Conservation (phyloP, 2,329 filamentous ascomycete genomes). For the Diplodia intermedia region DNA sequence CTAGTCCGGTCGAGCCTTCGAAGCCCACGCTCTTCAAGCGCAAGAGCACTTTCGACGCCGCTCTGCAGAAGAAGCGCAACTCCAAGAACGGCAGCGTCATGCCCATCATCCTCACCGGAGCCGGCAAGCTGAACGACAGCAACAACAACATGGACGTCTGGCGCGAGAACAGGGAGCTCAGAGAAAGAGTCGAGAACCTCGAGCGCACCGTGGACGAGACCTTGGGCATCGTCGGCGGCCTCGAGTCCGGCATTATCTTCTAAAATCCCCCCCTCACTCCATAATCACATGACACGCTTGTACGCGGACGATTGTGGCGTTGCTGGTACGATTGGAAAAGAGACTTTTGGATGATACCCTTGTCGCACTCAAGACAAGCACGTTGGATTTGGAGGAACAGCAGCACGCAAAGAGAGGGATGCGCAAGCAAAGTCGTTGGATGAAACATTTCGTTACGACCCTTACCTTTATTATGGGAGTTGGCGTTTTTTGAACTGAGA, state of each 20-base stretch:
- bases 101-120: slow-evolving; percentile 17
- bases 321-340: slow-evolving; percentile 17
- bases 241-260: slow-evolving; percentile 34
- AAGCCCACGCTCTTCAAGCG: slow-evolving; percentile 21
- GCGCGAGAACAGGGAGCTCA: slow-evolving; percentile 63
- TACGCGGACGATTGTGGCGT: slow-evolving; percentile 14
- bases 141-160: slow-evolving; percentile 56
- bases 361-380: slow-evolving; percentile 21
- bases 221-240: slow-evolving; percentile 58
- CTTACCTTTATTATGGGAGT: slow-evolving; percentile 20
- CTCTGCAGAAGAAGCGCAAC: slow-evolving; percentile 42
- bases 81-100: slow-evolving; percentile 11
- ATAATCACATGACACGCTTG: slow-evolving; percentile 8
- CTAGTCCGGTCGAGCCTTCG: slow-evolving; percentile 15
- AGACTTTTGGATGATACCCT: slow-evolving; percentile 25
- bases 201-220: slow-evolving; percentile 64
- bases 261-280: neutral
- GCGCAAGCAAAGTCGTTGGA: slow-evolving; percentile 18
- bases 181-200: slow-evolving; percentile 60
- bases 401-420: slow-evolving; percentile 2
- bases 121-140: slow-evolving; percentile 50
- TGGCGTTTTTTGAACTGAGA: slow-evolving; percentile 19
- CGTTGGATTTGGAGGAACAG: slow-evolving; percentile 19
- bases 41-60: slow-evolving; percentile 27
- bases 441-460: slow-evolving; percentile 12